Evolutionary conservation across 129 eudicot species (phyloP), one percentile per base, ranked within the genome.

Genomic region (Tagetes patula): DNA sequence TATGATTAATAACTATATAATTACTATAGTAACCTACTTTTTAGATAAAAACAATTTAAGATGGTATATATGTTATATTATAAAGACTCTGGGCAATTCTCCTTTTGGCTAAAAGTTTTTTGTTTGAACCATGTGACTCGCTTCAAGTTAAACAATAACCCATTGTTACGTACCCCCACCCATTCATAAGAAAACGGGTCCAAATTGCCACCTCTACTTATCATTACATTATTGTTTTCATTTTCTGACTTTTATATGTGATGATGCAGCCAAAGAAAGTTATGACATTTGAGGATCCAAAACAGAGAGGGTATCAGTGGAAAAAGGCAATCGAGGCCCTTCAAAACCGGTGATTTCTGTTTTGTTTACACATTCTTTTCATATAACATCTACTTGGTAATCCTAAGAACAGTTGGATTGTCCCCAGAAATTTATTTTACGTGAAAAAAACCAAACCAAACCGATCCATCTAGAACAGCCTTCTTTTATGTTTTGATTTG

Each of bases 291-390:
- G 96, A 90, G 85, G 99, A 95, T 79, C 81, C 96, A 73, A 95
- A 95, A 72, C 97, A 88, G 74, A 85, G 97, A 86, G 99, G 94
- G 3, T 50, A 11, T 67, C 99, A 95, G 69, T 95, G 99, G 97
- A 95, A 95, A 71, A 91, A 88, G 84, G 95, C 97, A 11, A 91
- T 95, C 4, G 97, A 95, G 79, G 76, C 87, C 42, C 97, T 95
- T 73, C 99, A 95, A 75, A 84, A 89, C 71, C 96, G 86, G 72
- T 93, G 86, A 89, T 63, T 50, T 73, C 13, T 74, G 79, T 40
- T 56, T 79, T 77, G 43, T 46, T 67, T 65, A 71, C 85, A 71
- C 79, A 86, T 84, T 80, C 82, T 84, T 80, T 84, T 71, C 67
- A n/a, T 82, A 83, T 78, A 84, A 82, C 82, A 71, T 74, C 63